Conservation (phyloP, 164 flowering plant genomes). For the Taxillus chinensis region DNA sequence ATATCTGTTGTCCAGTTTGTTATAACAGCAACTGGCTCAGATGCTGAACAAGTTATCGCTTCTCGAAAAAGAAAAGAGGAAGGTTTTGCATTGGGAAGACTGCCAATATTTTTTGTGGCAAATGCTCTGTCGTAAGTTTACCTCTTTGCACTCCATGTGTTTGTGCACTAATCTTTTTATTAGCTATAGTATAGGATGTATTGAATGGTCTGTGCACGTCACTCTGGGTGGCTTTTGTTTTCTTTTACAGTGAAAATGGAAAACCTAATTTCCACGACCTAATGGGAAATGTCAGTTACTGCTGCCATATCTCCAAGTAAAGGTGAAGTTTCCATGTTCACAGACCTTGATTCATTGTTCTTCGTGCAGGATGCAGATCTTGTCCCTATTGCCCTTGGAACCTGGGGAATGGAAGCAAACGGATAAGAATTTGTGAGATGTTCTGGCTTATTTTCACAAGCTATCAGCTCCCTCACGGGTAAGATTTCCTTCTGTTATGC, state of each 20-base stretch:
- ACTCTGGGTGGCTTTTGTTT: no score
- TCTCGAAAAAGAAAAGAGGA: slow-evolving; percentile 45
- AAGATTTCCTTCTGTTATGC: no score
- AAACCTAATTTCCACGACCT: no score
- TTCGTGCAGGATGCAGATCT: slow-evolving; percentile 27
- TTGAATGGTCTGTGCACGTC: neutral
- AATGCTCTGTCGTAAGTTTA: slow-evolving; percentile 67
- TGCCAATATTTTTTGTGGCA: slow-evolving; percentile 76
- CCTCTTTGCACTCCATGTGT: neutral
- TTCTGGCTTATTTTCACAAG: no score
- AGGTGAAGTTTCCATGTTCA: neutral
- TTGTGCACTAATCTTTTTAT: neutral
- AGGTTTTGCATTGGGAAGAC: slow-evolving; percentile 51
- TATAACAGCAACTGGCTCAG: slow-evolving; percentile 71
- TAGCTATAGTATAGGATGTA: neutral
- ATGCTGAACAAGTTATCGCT: slow-evolving; percentile 43
- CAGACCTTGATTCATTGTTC: neutral
- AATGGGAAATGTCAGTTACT: neutral
- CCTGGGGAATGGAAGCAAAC: slow-evolving; percentile 14
- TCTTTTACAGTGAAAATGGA: no score
- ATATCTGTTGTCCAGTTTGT: slow-evolving; percentile 55
- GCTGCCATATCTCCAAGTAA: neutral
- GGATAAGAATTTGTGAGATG: slow-evolving; percentile 17
- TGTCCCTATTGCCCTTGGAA: slow-evolving; percentile 29
- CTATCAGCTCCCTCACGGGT: no score